These are phyloP conservation scores for Ustilago cynodontis DNA, from an alignment of 1,284 basidiomycete genomes.

Conservation along the genomic window DNA sequence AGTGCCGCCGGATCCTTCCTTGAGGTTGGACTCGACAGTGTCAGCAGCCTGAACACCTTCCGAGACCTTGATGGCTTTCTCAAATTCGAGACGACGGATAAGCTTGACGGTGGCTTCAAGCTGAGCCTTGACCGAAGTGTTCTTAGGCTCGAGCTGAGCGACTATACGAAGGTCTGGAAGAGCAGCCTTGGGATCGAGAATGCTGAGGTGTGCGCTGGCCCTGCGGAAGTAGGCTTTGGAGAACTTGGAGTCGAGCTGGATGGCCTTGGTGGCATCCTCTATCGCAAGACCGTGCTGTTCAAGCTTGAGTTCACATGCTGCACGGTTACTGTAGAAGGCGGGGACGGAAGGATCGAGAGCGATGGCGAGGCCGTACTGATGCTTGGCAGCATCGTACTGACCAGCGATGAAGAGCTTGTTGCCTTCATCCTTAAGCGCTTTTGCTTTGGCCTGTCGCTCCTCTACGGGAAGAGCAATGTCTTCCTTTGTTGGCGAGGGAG, in stretches of 20 bases:
- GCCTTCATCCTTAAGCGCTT: constrained; percentile 59
- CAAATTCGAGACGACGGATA: constrained; percentile 73
- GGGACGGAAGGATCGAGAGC: constrained; percentile 60
- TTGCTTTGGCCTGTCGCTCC: constrained; percentile 51
- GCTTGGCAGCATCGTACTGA: constrained; percentile 63
- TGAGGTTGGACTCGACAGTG: constrained; percentile 58
- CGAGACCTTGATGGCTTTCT: constrained; percentile 64
- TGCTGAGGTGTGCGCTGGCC: constrained; percentile 90
- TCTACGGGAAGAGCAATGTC: constrained; percentile 48
- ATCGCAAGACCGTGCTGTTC: constrained; percentile 69
- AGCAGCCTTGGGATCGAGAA: constrained; percentile 73
- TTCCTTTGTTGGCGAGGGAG: constrained; percentile 50
- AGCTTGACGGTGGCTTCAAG: constrained; percentile 90
- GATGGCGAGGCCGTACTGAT: constrained; percentile 61
- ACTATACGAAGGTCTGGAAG: constrained; percentile 72
- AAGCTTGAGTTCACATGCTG: constrained; percentile 68
- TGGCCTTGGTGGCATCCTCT: constrained; percentile 76
- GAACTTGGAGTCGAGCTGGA: constrained; percentile 88
- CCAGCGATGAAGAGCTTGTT: constrained; percentile 63
- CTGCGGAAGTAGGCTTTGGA: constrained; percentile 93
- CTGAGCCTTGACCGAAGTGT: constrained; percentile 83
- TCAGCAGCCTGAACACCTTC: constrained; percentile 57
- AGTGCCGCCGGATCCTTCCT: constrained; percentile 56
- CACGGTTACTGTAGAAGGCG: constrained; percentile 64
- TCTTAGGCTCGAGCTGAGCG: constrained; percentile 86